A percentile compares a stretch with the other conserved stretches of the same genome.
Evolutionary conservation across 2,329 filamentous ascomycete genomes (phyloP).

Genomic region (Sporothrix variecibatus): DNA sequence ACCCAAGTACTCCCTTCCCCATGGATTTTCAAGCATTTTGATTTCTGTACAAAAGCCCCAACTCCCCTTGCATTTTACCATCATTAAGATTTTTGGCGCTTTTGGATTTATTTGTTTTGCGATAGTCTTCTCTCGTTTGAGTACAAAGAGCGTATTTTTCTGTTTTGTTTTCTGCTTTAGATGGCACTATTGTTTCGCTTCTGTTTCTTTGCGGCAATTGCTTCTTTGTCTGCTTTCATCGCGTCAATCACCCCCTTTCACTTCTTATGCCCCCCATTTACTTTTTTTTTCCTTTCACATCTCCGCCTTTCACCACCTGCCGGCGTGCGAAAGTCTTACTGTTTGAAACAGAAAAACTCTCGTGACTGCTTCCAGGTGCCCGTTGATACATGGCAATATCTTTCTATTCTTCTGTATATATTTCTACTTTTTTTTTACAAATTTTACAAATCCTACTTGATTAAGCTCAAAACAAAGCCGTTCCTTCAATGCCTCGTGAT

Average conservation of each 20-base stretch:
- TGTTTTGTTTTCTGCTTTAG: background rate
- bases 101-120: background rate
- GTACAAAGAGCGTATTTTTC: slow-evolving; percentile 1
- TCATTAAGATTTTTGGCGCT: background rate
- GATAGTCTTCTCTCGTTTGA: background rate
- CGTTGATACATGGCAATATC: background rate
- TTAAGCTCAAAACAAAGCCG: background rate
- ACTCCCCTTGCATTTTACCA: background rate
- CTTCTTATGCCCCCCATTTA: background rate
- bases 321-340: background rate
- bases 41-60: slow-evolving; percentile 5
- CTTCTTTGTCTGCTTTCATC: background rate
- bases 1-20: background rate
- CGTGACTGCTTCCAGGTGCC: slow-evolving; percentile 15
- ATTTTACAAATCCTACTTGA: background rate
- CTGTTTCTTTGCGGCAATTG: background rate
- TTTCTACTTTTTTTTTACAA: background rate
- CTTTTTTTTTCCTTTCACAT: background rate
- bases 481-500: background rate
- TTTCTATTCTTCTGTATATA: slow-evolving; percentile 13
- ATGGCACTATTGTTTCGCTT: background rate
- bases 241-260: background rate
- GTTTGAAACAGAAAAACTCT: background rate
- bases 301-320: background rate
- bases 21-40: background rate